A percentile compares a stretch with the other conserved stretches of the same genome.
Evolutionary conservation across 176 grass and related monocot genomes (phyloP).

Genomic region (Elaeis guineensis): DNA sequence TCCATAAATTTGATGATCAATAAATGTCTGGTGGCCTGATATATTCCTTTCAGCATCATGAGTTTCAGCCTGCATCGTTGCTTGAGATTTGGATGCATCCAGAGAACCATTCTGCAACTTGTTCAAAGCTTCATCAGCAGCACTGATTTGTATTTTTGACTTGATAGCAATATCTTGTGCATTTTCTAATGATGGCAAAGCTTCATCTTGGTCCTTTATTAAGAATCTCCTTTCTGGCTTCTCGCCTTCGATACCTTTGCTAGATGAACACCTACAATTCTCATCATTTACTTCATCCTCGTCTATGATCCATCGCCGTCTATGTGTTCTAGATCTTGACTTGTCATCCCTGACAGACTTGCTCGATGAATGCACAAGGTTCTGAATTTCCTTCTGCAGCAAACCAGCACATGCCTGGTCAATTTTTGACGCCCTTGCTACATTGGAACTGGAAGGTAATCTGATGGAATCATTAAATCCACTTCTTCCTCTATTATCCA

Average conservation of each 20-base stretch:
- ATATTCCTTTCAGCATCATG: not conserved
- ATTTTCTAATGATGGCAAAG: no score
- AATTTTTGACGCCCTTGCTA: no score
- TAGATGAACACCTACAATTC: not conserved
- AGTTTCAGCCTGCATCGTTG: not conserved
- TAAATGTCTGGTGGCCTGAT: no score
- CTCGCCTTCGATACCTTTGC: not conserved
- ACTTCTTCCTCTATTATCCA: no score
- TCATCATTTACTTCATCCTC: not conserved
- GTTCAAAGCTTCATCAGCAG: no score
- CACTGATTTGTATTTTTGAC: no score
- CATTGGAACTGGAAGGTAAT: no score
- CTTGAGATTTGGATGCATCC: not conserved
- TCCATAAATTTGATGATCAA: not conserved
- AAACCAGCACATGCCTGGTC: not conserved
- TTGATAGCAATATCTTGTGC: no score
- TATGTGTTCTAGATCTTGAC: not conserved
- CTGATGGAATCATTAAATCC: no score
- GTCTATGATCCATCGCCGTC: not conserved
- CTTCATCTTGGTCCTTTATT: no score
- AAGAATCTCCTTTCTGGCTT: not conserved
- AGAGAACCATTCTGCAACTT: no score
- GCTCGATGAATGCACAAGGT: not conserved
- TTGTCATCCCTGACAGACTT: not conserved
- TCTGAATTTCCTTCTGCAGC: not conserved